Evolutionary conservation across 129 eudicot species (phyloP).

Genomic region (Calendula officinalis): DNA sequence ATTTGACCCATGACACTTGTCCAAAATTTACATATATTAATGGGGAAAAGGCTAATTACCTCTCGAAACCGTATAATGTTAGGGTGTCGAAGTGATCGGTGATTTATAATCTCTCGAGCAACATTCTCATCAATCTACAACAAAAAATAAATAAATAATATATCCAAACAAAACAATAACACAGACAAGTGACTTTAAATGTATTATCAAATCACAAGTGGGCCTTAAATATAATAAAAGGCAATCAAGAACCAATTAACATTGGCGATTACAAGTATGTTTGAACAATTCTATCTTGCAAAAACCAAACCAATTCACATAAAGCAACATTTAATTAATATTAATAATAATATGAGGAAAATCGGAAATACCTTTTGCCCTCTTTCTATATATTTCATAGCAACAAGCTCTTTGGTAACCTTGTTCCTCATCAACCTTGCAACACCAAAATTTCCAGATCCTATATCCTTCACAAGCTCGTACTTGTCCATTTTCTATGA

Average conservation of each 20-base stretch:
- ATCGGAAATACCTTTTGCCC: conserved; percentile 70
- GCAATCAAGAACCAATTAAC: conserved; percentile 6
- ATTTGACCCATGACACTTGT: not conserved
- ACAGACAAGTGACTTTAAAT: conserved; percentile 2
- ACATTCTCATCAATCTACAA: conserved; percentile 92
- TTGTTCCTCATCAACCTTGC: conserved; percentile 95
- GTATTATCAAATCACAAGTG: conserved; percentile 14
- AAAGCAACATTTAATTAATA: conserved; percentile 11
- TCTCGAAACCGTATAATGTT: conserved; percentile 88
- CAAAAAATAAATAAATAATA: conserved; percentile 2
- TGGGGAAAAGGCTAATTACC: conserved; percentile 39
- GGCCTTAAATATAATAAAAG: conserved; percentile 10
- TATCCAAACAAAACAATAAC: conserved; percentile 8
- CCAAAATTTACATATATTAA: not conserved
- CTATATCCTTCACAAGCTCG: conserved; percentile 96
- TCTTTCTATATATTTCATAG: conserved; percentile 96
- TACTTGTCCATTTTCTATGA: conserved; percentile 69
- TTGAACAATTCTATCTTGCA: conserved; percentile 23
- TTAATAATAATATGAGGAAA: conserved; percentile 4
- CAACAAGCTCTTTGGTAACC: conserved; percentile 89
- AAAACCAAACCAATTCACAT: conserved; percentile 11
- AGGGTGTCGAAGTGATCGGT: conserved; percentile 84
- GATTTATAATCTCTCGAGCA: conserved; percentile 89
- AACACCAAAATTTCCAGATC: conserved; percentile 93
- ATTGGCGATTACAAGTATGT: conserved; percentile 4